Base-by-base conservation (phyloP, 1,139 yeast genomes). In the Candida sp. region DNA sequence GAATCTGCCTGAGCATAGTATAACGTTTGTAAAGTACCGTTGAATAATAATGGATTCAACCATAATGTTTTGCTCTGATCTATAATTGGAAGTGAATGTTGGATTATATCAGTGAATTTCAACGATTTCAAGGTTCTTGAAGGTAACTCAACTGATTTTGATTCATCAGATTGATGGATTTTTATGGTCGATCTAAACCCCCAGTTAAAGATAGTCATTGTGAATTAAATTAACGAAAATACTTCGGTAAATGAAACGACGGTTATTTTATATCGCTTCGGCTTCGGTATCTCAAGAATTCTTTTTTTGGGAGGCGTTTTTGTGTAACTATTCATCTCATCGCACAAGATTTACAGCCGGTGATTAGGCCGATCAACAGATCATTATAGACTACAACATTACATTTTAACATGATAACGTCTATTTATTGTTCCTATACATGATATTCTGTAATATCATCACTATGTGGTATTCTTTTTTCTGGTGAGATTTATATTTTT, bases 1-100 rank as follows among this genome's bases (percentile, higher is more conserved):
- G 74, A 75, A 49, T 82, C 78, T 8, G 81, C 79, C 35, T 74
- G 68, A 4, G 84, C 75, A 42, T 86, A 74, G 53, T 84, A 82
- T 51, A 87, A 50, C 1, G 96, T 87, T 64, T 90, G 97, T 36
- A 88, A 65, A 23, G 82, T 70, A 35, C 97, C 97, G 51, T 81
- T 84, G 60, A 83, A 84, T 33, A 85, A 64, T 4, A 73, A 62
- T 5, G 95, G 93, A 48, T 79, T 75, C 54, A 86, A 69, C 66
- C 76, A 73, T 57, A 83, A 79, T 50, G 64, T 69, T 45, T 63
- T 56, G 22, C 51, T 43, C 3, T 64, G 56, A 45, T 68, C 64
- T 22, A 69, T 51, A 38, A 61, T 48, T 5, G 63, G 55, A 39
- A 71, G 47, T 5, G 57, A 45, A 5, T 51, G 45, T 21, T 48